A percentile compares a stretch with the other conserved stretches of the same genome.
Evolutionary conservation across 176 grass and related monocot genomes (phyloP).

Genomic region (Otatea glauca): DNA sequence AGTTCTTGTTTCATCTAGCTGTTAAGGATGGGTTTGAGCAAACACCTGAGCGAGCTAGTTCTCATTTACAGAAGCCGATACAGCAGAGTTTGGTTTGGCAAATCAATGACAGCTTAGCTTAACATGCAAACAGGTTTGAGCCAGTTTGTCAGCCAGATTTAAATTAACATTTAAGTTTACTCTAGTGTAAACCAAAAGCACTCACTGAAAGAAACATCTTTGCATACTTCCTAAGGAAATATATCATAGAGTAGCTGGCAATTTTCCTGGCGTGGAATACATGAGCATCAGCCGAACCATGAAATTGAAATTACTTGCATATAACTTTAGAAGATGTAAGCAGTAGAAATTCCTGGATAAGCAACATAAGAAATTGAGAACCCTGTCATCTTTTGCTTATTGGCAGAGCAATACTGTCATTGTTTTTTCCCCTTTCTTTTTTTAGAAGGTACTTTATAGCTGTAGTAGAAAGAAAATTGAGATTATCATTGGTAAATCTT

Average conservation of each 20-base stretch:
- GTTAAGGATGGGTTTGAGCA: background rate
- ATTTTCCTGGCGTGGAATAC: background rate
- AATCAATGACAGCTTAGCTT: background rate
- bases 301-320: background rate
- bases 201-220: background rate
- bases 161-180: background rate
- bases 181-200: background rate
- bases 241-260: background rate
- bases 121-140: background rate
- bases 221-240: background rate
- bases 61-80: background rate
- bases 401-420: background rate
- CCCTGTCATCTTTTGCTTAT: background rate
- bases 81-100: background rate
- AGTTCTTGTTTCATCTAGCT: background rate
- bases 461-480: background rate
- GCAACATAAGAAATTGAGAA: background rate
- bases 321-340: background rate
- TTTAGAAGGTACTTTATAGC: background rate
- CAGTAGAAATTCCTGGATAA: slow-evolving; percentile 12
- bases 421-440: background rate
- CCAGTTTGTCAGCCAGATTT: background rate
- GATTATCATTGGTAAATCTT: background rate
- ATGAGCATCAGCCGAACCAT: background rate
- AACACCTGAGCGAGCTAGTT: background rate